Evolutionary conservation across 202 grass and related monocot genomes (phyloP), one percentile per base, ranked within the genome.

Genomic region (Brachypodium distachyon): DNA sequence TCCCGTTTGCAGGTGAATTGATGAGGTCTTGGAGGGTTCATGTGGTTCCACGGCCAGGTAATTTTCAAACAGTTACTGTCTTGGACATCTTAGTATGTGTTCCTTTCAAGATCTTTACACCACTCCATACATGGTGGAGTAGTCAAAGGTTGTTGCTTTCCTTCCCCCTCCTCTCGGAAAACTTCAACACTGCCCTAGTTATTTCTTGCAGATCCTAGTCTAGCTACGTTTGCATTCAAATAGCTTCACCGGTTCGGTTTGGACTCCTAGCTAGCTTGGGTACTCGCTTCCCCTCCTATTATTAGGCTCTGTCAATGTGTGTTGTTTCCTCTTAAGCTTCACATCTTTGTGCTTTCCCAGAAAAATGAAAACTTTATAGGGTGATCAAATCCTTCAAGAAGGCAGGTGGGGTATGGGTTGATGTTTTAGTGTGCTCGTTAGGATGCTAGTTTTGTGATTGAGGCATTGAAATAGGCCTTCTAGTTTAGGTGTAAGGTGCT

Each of bases 121-220:
- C 87, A 25, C 77, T 32, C 79, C 80, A 65, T 81, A 81, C 49
- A 77, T 39, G 87, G 61, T 77, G 46, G 25, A 53, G 26, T 71
- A 84, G 87, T 89, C 87, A 89, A 89, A 89, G 77, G 72, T 52
- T 72, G 87, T 85, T 85, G 87, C 82, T 89, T 85, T 89, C 87
- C 57, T 57, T 59, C 81, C 57, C 70, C 26, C 87, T 77, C 56
- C 38, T 82, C 40, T 72, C 39, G 82, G 82, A 77, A 77, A 77
- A 72, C 73, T 73, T 89, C 87, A 89, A 65, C 72, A 23, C 82
- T 40, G 66, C 72, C 59, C 70, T 85, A 82, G 50, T 85, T 81
- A 77, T 81, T 51, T 89, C 82, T 56, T 22, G 55, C 59, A 85
- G 77, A 81, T 89, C 87, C 77, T 89, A 85, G 36, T 68, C 57